A percentile compares a stretch with the other conserved stretches of the same genome.
Conservation (phyloP, 345 rosid species). For the Populus ilicifolia region DNA sequence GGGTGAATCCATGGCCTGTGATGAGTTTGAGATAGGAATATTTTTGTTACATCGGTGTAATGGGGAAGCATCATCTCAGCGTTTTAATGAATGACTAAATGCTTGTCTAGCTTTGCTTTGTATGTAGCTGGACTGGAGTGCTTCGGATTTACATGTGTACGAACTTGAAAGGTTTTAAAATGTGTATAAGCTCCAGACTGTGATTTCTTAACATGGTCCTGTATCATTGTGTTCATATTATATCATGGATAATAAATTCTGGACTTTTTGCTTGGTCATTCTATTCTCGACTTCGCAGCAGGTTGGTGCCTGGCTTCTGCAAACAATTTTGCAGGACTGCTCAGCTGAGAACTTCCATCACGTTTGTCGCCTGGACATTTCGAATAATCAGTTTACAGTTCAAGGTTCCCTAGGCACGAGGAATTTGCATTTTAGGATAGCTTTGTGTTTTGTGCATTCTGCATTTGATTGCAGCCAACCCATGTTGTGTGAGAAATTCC, state of each 20-base stretch:
- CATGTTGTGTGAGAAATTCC: too few relatives aligned
- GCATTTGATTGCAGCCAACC: not conserved
- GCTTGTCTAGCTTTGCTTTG: slow-evolving; percentile 9
- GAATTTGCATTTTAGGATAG: not conserved
- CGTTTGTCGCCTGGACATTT: not conserved
- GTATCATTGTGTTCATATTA: not conserved
- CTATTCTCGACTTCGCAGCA: not conserved
- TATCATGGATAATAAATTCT: not conserved
- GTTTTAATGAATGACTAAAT: slow-evolving; percentile 6
- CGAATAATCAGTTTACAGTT: not conserved
- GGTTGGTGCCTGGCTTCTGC: not conserved
- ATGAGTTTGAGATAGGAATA: slow-evolving; percentile 58
- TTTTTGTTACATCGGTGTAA: not conserved
- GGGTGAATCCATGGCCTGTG: slow-evolving; percentile 74
- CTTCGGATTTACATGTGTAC: slow-evolving; percentile 3
- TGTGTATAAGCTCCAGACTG: slow-evolving; percentile 16
- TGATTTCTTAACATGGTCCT: not conserved
- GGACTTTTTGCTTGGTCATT: not conserved
- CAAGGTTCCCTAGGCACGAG: too few relatives aligned
- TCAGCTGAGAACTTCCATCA: not conserved
- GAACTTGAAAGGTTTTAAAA: not conserved
- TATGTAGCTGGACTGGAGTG: slow-evolving; percentile 4
- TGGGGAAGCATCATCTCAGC: slow-evolving; percentile 14
- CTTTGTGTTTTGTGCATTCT: not conserved
- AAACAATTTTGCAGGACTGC: not conserved